Base-by-base conservation (phyloP, 495 filamentous ascomycete genomes). In the Trichoderma gamsii region DNA sequence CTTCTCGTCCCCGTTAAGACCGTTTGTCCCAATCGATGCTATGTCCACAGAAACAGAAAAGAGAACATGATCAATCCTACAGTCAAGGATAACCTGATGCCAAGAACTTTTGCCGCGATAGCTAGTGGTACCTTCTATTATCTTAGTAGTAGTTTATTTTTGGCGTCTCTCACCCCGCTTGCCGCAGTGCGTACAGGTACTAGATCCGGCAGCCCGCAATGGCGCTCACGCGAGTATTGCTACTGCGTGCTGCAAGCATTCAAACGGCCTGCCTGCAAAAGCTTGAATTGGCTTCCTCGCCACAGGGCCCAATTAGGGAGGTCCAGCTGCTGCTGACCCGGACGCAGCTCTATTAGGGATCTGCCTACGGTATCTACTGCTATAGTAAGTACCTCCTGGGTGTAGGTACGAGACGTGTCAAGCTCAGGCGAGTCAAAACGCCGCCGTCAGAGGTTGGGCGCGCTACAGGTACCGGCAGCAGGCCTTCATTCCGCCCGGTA, bases 221-320 rank as follows among this genome's bases (percentile, higher is more conserved):
- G 35, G 35, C 35, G 35, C 35, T 38, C 35, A 38, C 35, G 35
- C 35, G 8, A 9, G 35, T 38, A 38, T 38, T 9, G 35, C 35
- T 38, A 38, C 35, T 38, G 35, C 35, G 35, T 38, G 35, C 35
- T 38, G 35, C 35, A 38, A 38, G 35, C 35, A 38, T 38, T 6
- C 35, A 38, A 38, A 38, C 8, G 8, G 35, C 35, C 35, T 38
- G 35, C 35, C 35, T 38, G 35, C 0, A 38, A 38, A 38, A 38
- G 2, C 35, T 38, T 38, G 35, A 38, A 46, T 18, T 46, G 43
- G 43, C 12, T 4, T 4, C 43, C 6, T 46, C 43, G 43, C 43
- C 43, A 46, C 43, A 38, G 21, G 51, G 51, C 51, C 51, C n/a
- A 25, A 56, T 56, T 56, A 56, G 51, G 51, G 51, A 56, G 51